Conservation (phyloP, 257 asterid species). For the Striga asiatica region DNA sequence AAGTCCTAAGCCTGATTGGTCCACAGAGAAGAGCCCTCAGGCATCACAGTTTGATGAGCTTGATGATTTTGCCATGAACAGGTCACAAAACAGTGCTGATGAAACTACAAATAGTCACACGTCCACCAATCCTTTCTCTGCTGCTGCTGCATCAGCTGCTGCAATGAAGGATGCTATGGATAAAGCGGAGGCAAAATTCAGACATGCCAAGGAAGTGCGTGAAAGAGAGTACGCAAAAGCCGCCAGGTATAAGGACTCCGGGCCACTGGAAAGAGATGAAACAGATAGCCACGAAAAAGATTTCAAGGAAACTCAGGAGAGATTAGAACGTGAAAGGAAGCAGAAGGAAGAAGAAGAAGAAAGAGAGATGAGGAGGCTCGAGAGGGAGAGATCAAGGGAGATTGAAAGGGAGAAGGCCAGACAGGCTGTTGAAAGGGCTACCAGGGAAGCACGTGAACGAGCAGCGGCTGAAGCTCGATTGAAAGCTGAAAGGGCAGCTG, state of each 20-base stretch:
- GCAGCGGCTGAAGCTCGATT: slow-evolving; percentile 48
- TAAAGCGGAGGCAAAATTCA: slow-evolving; percentile 76
- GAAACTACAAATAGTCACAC: slow-evolving; percentile 31
- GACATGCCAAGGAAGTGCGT: slow-evolving; percentile 75
- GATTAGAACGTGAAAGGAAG: slow-evolving; percentile 41
- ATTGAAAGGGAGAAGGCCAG: slow-evolving; percentile 51
- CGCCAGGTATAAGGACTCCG: slow-evolving; percentile 44
- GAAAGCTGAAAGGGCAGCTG: slow-evolving; percentile 47
- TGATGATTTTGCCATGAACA: slow-evolving; percentile 59
- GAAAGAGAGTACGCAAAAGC: slow-evolving; percentile 68
- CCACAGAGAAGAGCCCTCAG: slow-evolving; percentile 36
- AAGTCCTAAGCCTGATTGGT: slow-evolving; percentile 36
- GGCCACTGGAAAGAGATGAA: slow-evolving; percentile 37
- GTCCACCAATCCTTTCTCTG: slow-evolving; percentile 42
- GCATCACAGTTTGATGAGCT: slow-evolving; percentile 57
- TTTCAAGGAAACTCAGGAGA: slow-evolving; percentile 37
- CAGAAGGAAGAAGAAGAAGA: slow-evolving; percentile 57
- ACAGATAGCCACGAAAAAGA: slow-evolving; percentile 38
- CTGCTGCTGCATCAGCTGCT: slow-evolving; percentile 76
- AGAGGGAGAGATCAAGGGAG: slow-evolving; percentile 47
- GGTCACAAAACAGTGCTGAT: slow-evolving; percentile 26
- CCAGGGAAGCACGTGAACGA: slow-evolving; percentile 74
- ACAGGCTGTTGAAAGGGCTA: slow-evolving; percentile 64
- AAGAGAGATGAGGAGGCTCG: slow-evolving; percentile 49
- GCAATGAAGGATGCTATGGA: slow-evolving; percentile 93